phyloP scores from a whole-genome alignment of 108 stramenopile genomes.

The Parmales sp. region DNA sequence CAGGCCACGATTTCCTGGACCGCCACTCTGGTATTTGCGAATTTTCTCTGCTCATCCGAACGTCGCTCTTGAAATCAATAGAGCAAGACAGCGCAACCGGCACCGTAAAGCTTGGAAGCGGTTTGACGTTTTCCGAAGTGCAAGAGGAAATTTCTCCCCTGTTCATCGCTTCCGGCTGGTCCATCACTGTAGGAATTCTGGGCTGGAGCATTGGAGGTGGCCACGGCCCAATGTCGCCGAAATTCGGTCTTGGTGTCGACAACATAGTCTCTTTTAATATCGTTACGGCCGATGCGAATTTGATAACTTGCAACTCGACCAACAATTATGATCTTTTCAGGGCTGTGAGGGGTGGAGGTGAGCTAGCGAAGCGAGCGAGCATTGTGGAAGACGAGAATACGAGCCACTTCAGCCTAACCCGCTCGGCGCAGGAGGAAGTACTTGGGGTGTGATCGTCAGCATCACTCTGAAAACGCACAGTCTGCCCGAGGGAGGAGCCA shows the following conservation, averaged over 20 bases:
- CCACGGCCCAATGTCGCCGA: not conserved
- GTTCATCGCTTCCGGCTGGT: not conserved
- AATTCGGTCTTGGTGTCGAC: constrained; percentile 16
- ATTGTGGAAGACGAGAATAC: too few species aligned
- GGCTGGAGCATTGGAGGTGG: constrained; percentile 9
- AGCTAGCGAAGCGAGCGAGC: too few species aligned
- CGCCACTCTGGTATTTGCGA: not conserved
- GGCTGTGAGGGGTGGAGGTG: constrained; percentile 36
- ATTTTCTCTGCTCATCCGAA: not conserved
- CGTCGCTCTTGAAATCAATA: not conserved
- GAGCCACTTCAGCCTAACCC: not conserved
- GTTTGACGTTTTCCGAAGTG: not conserved
- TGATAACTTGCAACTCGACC: constrained; percentile 8
- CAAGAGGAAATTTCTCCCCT: not conserved
- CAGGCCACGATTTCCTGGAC: not conserved
- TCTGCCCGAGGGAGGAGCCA: not conserved
- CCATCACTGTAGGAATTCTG: not conserved
- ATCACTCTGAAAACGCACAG: not conserved
- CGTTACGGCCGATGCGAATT: constrained; percentile 29
- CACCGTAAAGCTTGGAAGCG: not conserved
- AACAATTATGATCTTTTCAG: constrained; percentile 34
- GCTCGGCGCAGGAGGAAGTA: not conserved
- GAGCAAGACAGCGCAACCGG: not conserved
- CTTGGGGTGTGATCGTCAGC: not conserved
- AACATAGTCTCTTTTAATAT: constrained; percentile 16